A percentile compares a stretch with the other conserved stretches of the same genome.
phyloP scores from a whole-genome alignment of 106 monocot species.

The Chionographis japonica region DNA sequence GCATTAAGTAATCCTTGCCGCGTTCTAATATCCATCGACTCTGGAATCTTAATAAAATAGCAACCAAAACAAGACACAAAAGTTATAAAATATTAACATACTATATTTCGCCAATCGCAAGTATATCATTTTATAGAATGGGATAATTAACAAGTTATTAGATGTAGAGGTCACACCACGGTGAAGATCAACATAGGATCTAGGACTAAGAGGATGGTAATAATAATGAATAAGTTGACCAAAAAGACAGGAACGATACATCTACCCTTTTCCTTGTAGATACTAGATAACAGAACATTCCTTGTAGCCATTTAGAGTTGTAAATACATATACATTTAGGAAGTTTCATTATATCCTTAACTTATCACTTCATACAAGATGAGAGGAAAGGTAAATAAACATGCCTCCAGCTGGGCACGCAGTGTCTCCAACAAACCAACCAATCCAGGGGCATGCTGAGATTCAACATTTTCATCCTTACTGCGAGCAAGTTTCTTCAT shows the following conservation, averaged over 20 bases:
- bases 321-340: no score
- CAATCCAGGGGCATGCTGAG: slow-evolving; percentile 67
- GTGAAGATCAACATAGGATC: no score
- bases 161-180: no score
- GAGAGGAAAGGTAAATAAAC: slow-evolving; percentile 12
- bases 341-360: no score
- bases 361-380: neutral
- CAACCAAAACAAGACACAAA: neutral
- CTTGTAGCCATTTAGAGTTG: no score
- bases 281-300: no score
- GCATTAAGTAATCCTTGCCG: slow-evolving; percentile 88
- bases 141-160: no score
- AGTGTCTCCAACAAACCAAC: slow-evolving; percentile 88
- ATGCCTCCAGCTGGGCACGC: slow-evolving; percentile 89
- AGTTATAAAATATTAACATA: neutral
- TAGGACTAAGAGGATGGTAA: no score
- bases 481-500: slow-evolving; percentile 84
- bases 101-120: neutral
- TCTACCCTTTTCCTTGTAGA: no score
- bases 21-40: slow-evolving; percentile 91
- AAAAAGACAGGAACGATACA: no score
- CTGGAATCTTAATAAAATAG: slow-evolving; percentile 56
- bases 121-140: no score
- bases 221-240: no score
- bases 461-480: slow-evolving; percentile 57